Evolutionary conservation across 441 rosid species (phyloP), one percentile per base, ranked within the genome.

Genomic region (Corymbia citriodora): DNA sequence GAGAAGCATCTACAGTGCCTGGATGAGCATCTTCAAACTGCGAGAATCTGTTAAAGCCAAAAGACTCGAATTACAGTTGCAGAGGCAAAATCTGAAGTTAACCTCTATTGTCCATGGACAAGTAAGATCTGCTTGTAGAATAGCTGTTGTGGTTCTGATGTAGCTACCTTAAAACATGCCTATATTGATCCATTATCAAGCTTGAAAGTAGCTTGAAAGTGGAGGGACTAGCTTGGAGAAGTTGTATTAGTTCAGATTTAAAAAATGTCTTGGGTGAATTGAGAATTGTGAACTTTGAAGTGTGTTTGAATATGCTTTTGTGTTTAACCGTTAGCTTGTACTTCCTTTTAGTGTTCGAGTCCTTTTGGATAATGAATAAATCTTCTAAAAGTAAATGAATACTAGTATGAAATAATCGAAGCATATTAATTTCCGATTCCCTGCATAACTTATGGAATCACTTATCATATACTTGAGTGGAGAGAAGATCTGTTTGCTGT

Each of bases 31-130:
- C 89, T 93, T 96, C 89, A 94, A 93, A 91, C 92, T 98, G 85
- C 96, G 93, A 53, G 98, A 96, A 94, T 96, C 98, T 61, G 98
- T 96, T 52, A 94, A 91, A 93, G 89, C 91, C 21, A 98, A 95
- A 92, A 94, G 96, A 94, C 92, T 91, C 1, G 94, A 95, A 92
- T 89, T 95, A 87, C 99, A 96, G 91, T 79, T 92, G 92, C 92
- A 96, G 90, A 94, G 94, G 94, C 97, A 96, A 88, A 96, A 92
- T 92, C 87, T 96, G 95, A 97, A 96, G 95, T 74, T 97, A 86
- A 90, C 88, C 89, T 94, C 93, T 90, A 92, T 98, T 90, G 95
- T 98, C 92, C 93, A 89, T 93, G 95, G 93, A 85, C 98, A 98
- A 93, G 99, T 96, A 94, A 92, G 93, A 55, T 72, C 33, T 72